Conservation (phyloP, 2,329 filamentous ascomycete species). For the Verticillium alfalfae region DNA sequence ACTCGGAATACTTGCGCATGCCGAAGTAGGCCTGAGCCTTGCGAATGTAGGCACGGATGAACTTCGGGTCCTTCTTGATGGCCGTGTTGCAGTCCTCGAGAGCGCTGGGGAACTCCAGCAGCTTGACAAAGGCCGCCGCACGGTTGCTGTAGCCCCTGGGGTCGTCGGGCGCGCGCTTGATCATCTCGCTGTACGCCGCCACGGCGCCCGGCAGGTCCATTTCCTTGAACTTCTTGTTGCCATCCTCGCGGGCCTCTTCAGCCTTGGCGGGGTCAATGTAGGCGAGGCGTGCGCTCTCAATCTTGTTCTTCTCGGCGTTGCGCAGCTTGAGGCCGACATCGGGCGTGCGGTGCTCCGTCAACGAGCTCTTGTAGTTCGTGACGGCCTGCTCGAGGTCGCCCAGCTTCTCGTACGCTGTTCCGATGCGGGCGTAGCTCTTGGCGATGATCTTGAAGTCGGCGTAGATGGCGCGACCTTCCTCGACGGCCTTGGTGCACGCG, state of each 20-base stretch:
- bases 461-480: slow-evolving; percentile 82
- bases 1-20: slow-evolving; percentile 98
- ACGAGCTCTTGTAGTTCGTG: slow-evolving; percentile 84
- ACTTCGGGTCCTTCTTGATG: slow-evolving; percentile 84
- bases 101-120: slow-evolving; percentile 90
- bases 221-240: slow-evolving; percentile 96
- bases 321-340: slow-evolving; percentile 92
- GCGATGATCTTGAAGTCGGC: slow-evolving; percentile 98
- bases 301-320: slow-evolving; percentile 80
- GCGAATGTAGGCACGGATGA: slow-evolving; percentile 93
- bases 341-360: slow-evolving; percentile 94
- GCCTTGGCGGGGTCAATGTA: slow-evolving; percentile 91
- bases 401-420: slow-evolving; percentile 86
- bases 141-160: slow-evolving; percentile 96
- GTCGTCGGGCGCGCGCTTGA: slow-evolving; percentile 89
- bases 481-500: slow-evolving; percentile 78
- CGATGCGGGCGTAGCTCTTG: slow-evolving; percentile 96
- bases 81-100: slow-evolving; percentile 88
- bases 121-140: slow-evolving; percentile 92
- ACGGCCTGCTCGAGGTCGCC: slow-evolving; percentile 76
- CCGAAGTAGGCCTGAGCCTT: slow-evolving; percentile 94
- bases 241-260: slow-evolving; percentile 89
- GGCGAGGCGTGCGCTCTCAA: slow-evolving; percentile 65
- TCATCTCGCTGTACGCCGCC: slow-evolving; percentile 92
- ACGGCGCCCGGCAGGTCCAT: slow-evolving; percentile 93